phyloP scores from a whole-genome alignment of 2,329 filamentous ascomycete species.

The Hypoxylon sp. region DNA sequence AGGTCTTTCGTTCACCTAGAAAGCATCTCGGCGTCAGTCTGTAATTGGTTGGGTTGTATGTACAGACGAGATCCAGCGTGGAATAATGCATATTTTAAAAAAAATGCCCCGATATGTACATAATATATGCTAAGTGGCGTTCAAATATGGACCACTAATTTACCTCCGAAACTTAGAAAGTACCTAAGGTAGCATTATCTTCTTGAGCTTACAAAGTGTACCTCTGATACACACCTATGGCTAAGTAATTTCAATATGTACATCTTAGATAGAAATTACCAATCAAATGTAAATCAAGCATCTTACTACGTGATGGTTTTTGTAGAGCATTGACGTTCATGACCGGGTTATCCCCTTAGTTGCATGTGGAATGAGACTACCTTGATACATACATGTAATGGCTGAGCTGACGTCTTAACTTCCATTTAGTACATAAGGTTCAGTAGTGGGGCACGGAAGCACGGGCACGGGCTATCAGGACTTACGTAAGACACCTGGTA shows the following conservation, averaged over 20 bases:
- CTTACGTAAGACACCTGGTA: slow-evolving; percentile 7
- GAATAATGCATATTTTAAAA: neutral
- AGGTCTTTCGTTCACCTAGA: slow-evolving; percentile 19
- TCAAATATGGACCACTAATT: neutral
- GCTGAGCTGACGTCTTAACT: neutral
- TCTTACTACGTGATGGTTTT: neutral
- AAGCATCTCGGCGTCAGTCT: slow-evolving; percentile 16
- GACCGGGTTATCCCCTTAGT: neutral
- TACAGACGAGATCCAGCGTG: neutral
- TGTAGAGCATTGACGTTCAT: neutral
- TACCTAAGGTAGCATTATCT: no score
- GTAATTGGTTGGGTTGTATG: neutral
- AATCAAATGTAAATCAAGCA: neutral
- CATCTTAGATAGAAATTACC: no score
- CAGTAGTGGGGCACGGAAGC: slow-evolving; percentile 7
- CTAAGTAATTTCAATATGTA: no score
- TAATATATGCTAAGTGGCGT: neutral
- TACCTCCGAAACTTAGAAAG: no score
- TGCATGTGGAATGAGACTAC: neutral
- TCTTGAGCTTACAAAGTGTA: no score
- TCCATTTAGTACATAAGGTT: neutral
- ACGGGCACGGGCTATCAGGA: no score
- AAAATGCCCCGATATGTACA: neutral
- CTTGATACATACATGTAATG: no score
- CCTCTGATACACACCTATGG: no score